A percentile compares a stretch with the other conserved stretches of the same genome.
Conservation (phyloP, 1,139 yeast genomes). For the Lodderomyces parapsilosis region DNA sequence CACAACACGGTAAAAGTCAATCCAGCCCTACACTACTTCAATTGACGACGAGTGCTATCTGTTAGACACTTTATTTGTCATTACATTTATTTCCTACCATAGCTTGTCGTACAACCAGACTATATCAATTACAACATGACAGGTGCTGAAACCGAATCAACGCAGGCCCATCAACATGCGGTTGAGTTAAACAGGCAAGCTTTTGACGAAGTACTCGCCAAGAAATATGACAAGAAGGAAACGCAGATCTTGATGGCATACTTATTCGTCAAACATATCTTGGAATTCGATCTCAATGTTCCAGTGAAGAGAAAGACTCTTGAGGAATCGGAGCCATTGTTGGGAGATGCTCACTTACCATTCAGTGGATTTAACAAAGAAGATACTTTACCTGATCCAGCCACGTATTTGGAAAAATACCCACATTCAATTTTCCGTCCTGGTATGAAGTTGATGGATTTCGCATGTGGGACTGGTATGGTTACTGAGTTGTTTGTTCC, state of each 20-base stretch:
- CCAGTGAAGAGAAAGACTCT: constrained; percentile 14
- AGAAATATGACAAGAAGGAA: constrained; percentile 23
- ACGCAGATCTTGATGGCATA: constrained; percentile 18
- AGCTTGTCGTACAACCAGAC: no score
- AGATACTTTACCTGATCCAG: constrained; percentile 16
- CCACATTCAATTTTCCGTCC: constrained; percentile 23
- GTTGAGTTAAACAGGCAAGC: constrained; percentile 24
- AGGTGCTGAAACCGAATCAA: not conserved
- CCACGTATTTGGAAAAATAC: constrained; percentile 11
- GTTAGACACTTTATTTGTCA: no score
- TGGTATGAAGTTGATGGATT: constrained; percentile 34
- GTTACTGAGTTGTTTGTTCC: constrained; percentile 31
- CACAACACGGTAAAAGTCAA: no score
- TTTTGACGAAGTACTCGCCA: constrained; percentile 21
- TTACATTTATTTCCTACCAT: no score
- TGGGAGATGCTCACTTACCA: constrained; percentile 19
- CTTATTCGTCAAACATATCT: constrained; percentile 21
- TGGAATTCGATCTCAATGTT: constrained; percentile 19
- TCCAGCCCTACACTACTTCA: no score
- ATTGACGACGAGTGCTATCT: no score
- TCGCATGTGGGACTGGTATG: constrained; percentile 48
- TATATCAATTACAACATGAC: no score
- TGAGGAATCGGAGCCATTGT: constrained; percentile 14
- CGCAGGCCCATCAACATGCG: constrained; percentile 19
- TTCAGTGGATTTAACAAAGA: constrained; percentile 16